Percentiles rank a stretch among this genome's conserved stretches.
Conservation (phyloP, 768 basidiomycete genomes). For the Mycena maculata region DNA sequence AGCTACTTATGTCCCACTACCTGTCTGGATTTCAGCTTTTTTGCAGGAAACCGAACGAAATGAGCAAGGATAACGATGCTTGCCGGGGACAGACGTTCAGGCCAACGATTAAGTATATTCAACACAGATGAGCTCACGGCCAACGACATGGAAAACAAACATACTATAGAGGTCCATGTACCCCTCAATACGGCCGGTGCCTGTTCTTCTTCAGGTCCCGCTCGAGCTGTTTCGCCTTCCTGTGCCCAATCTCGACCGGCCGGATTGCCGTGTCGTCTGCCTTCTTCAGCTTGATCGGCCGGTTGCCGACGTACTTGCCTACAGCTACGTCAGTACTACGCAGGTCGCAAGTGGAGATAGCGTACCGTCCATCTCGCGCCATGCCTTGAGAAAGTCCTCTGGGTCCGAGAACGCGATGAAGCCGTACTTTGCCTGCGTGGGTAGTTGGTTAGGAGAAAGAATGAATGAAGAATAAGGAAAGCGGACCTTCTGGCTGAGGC, state of each 20-base stretch:
- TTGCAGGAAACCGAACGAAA: too few relatives aligned
- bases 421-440: slow-evolving; percentile 87
- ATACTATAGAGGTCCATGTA: slow-evolving; percentile 4
- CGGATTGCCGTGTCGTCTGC: slow-evolving; percentile 88
- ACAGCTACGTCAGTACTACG: slow-evolving; percentile 19
- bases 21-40: too few relatives aligned
- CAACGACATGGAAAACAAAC: slow-evolving; percentile 22
- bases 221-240: slow-evolving; percentile 92
- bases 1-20: too few relatives aligned
- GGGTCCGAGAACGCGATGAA: slow-evolving; percentile 99
- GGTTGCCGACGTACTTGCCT: slow-evolving; percentile 98
- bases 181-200: slow-evolving; percentile 79
- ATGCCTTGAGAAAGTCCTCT: slow-evolving; percentile 97
- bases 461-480: slow-evolving; percentile 28
- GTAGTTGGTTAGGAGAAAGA: slow-evolving; percentile 13
- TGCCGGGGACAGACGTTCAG: background rate
- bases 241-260: slow-evolving; percentile 92
- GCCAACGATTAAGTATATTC: slow-evolving; percentile 29
- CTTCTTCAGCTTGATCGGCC: slow-evolving; percentile 96
- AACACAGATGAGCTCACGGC: slow-evolving; percentile 30
- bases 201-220: slow-evolving; percentile 93
- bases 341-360: slow-evolving; percentile 7
- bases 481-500: slow-evolving; percentile 89
- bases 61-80: too few relatives aligned
- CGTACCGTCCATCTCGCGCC: slow-evolving; percentile 99